Evolutionary conservation across 305 asterid species (phyloP), one percentile per base, ranked within the genome.

Genomic region (Fraxinus paxiana): DNA sequence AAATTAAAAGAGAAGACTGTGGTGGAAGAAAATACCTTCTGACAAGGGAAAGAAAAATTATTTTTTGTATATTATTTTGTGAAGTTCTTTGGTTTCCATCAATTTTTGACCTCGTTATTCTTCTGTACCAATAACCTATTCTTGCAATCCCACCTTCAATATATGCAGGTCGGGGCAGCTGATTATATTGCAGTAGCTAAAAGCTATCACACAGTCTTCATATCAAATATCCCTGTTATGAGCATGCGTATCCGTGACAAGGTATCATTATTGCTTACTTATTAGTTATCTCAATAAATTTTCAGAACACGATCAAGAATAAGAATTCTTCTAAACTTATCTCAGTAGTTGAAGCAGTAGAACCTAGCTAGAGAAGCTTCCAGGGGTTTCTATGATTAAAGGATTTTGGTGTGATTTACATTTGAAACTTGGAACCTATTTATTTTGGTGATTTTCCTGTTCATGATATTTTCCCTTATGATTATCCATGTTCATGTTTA

Each of bases 191-290:
- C 99, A 67, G 84, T 96, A 77, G 95, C 98, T 76, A 91, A 90
- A 87, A 86, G 81, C 74, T 96, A 86, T 85, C 99, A 96, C 90
- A 94, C 97, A 4, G 89, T 96, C 83, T 96, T 96, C 89, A 88
- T 96, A 77, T 80, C 97, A 79, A 92, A 92, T 86, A 92, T 96
- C 85, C 99, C 99, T 33, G 86, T 82, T 65, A 92, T 96, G 99
- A 96, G 98, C 78, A 96, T 96, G 99, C 92, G 95, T 67, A 96
- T 96, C 80, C 92, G 99, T 79, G 99, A 96, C 87, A 96, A 94
- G 99, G 99, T 92, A 85, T 63, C 74, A 22, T 76, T 69, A 30
- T 59, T 70, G 75, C 59, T 79, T 17, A 17, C 61, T 71, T 34
- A 33, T 41, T 9, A 24, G 59, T 71, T 34, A 38, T 41, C 65